Evolutionary conservation across 495 filamentous ascomycete genomes (phyloP).

Genomic region (Venustampulla echinocandica): DNA sequence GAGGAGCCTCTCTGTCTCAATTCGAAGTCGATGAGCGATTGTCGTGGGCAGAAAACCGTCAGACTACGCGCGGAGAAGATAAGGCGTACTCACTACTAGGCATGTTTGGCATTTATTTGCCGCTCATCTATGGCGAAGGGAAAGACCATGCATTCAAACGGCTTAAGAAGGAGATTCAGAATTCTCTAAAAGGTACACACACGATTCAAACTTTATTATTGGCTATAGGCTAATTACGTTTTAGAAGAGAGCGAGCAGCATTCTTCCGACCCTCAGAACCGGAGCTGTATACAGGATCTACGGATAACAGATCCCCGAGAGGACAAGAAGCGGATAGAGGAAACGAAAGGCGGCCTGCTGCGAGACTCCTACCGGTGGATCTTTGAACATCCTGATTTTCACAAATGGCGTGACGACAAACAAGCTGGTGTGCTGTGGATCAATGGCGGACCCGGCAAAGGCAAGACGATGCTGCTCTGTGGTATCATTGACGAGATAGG

Average conservation of each 20-base stretch:
- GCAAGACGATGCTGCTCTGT: constrained; percentile 36
- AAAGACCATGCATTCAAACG: not conserved
- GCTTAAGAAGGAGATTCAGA: not conserved
- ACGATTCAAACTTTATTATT: no score
- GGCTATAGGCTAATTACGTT: not conserved
- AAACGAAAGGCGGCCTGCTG: constrained; percentile 3
- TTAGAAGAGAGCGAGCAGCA: not conserved
- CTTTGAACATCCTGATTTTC: not conserved
- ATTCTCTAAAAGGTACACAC: no score
- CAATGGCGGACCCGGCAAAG: constrained; percentile 33
- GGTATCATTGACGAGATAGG: constrained; percentile 27
- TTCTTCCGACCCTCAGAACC: not conserved
- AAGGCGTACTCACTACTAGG: constrained; percentile 1
- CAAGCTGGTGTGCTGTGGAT: constrained; percentile 31
- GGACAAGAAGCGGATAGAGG: constrained; percentile 3
- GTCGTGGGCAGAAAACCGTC: constrained; percentile 1
- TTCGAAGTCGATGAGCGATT: not conserved
- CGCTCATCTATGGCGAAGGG: constrained; percentile 1
- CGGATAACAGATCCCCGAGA: not conserved
- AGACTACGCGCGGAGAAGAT: not conserved
- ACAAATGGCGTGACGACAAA: not conserved
- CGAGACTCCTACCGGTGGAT: constrained; percentile 3
- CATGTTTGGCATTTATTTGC: not conserved
- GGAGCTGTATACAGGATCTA: not conserved
- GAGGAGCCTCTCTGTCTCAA: not conserved